Evolutionary conservation across 163 green algal species (phyloP), one percentile per base, ranked within the genome.

Genomic region (Scenedesmus sp.): DNA sequence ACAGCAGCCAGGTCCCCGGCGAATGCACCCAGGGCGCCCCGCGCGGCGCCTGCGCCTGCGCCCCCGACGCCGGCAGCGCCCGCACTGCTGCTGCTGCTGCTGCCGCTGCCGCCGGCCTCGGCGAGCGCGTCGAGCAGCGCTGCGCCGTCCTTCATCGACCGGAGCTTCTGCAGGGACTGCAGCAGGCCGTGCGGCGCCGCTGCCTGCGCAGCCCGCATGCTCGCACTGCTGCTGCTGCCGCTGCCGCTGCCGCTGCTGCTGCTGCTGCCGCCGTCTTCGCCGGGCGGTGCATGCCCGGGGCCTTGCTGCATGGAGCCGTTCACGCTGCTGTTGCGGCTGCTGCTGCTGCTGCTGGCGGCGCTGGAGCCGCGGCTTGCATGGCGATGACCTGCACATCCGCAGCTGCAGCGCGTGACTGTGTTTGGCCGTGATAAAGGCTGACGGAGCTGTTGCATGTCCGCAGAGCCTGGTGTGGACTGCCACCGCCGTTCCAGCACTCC

Each of bases 341-440:
- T 86, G 80, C 80, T 86, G 80, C 72, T 24, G 42, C 43, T 84
- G 78, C 78, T 61, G 42, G 9, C 9, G 40, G 40, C 9, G 78
- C 78, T 84, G 40, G 78, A 22, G 40, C 30, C 7, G 78, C 16
- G 18, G 24, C 78, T 56, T 35, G 42, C 3, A 42, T 84, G 42
- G 78, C 42, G 22, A 12, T 35, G 18, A 35, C 76, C 37, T 53
- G 35, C 76, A 56, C 40, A 51, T n/a, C n/a, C n/a, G n/a, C 20
- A 33, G 76, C 53, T 49, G 2, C 76, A 83, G 42, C 37, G 13
- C 10, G 16, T 6, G 26, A 30, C n/a, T n/a, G n/a, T n/a, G n/a
- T n/a, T n/a, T n/a, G n/a, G n/a, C n/a, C n/a, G n/a, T n/a, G n/a
- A n/a, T n/a, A n/a, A n/a, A n/a, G n/a, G n/a, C n/a, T n/a, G n/a